Percentiles rank a stretch among this genome's conserved stretches.
Conservation (phyloP, 495 filamentous ascomycete species). For the Parathielavia hyrcaniae region DNA sequence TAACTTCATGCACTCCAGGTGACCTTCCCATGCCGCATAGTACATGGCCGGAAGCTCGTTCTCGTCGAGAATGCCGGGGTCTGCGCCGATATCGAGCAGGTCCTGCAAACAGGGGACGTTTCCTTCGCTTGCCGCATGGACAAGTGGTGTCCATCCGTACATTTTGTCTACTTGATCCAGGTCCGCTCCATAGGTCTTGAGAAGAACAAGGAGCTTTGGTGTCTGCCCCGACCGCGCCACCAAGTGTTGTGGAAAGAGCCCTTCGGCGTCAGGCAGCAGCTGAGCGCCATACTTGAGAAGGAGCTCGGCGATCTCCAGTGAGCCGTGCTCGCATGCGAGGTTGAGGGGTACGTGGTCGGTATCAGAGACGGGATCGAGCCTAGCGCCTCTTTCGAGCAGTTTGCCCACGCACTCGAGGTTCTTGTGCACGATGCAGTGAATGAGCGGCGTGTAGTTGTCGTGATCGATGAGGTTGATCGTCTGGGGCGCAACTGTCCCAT, state of each 20-base stretch:
- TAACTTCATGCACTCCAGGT: slow-evolving; percentile 87
- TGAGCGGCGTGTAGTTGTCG: slow-evolving; percentile 93
- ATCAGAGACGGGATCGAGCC: slow-evolving; percentile 73
- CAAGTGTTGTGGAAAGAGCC: slow-evolving; percentile 94
- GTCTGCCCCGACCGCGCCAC: slow-evolving; percentile 85
- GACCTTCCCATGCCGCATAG: slow-evolving; percentile 97
- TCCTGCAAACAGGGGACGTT: slow-evolving; percentile 79
- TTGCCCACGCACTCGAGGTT: slow-evolving; percentile 70
- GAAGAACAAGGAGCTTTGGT: slow-evolving; percentile 66
- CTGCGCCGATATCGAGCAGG: slow-evolving; percentile 67
- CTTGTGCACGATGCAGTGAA: slow-evolving; percentile 86
- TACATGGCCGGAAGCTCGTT: slow-evolving; percentile 93
- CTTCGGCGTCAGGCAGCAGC: slow-evolving; percentile 88
- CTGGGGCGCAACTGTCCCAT: slow-evolving; percentile 37
- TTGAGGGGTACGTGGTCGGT: slow-evolving; percentile 92
- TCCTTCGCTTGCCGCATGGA: slow-evolving; percentile 94
- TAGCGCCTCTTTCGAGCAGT: slow-evolving; percentile 64
- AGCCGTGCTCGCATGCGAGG: slow-evolving; percentile 88
- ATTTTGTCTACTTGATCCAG: slow-evolving; percentile 89
- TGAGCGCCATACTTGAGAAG: slow-evolving; percentile 70
- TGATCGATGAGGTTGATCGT: slow-evolving; percentile 86
- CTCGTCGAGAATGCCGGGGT: slow-evolving; percentile 74
- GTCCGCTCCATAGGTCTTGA: slow-evolving; percentile 84
- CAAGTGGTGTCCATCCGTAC: slow-evolving; percentile 93
- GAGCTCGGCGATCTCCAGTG: slow-evolving; percentile 70